phyloP scores from a whole-genome alignment of 2,329 filamentous ascomycete species.

The Paramyrothecium sp. region DNA sequence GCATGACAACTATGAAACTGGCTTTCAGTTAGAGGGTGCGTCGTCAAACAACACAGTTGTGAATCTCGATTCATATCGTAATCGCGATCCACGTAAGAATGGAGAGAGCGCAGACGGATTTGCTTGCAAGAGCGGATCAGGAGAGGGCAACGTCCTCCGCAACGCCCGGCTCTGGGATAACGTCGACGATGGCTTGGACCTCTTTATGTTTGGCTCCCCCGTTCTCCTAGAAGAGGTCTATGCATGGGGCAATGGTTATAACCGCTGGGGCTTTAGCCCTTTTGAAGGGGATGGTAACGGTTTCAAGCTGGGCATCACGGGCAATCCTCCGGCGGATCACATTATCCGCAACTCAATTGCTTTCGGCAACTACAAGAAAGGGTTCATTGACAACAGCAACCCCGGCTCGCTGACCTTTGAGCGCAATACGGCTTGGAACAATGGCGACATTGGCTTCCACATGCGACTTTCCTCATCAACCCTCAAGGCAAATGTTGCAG shows the following conservation, averaged over 20 bases:
- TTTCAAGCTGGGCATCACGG: constrained; percentile 42
- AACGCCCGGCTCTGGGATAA: constrained; percentile 46
- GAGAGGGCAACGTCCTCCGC: constrained; percentile 41
- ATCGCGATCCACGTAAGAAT: constrained; percentile 45
- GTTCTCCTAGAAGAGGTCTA: constrained; percentile 41
- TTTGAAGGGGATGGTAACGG: constrained; percentile 46
- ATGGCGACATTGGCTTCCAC: constrained; percentile 38
- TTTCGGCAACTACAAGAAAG: constrained; percentile 39
- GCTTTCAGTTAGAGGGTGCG: constrained; percentile 28
- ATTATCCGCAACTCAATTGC: constrained; percentile 40
- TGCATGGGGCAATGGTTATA: constrained; percentile 43
- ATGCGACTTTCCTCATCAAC: constrained; percentile 33
- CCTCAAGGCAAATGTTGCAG: constrained; percentile 37
- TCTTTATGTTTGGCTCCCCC: constrained; percentile 37
- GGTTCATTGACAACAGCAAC: constrained; percentile 45
- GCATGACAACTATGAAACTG: constrained; percentile 32
- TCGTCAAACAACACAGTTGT: constrained; percentile 32
- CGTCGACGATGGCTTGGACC: constrained; percentile 45
- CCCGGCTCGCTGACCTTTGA: constrained; percentile 36
- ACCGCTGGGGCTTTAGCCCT: constrained; percentile 39
- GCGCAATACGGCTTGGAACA: constrained; percentile 45
- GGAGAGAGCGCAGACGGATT: constrained; percentile 47
- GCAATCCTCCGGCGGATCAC: constrained; percentile 38
- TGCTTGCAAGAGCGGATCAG: constrained; percentile 41
- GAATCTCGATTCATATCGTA: constrained; percentile 38